Conservation (phyloP, 2,329 filamentous ascomycete species). For the Pestalotiopsis sp. region DNA sequence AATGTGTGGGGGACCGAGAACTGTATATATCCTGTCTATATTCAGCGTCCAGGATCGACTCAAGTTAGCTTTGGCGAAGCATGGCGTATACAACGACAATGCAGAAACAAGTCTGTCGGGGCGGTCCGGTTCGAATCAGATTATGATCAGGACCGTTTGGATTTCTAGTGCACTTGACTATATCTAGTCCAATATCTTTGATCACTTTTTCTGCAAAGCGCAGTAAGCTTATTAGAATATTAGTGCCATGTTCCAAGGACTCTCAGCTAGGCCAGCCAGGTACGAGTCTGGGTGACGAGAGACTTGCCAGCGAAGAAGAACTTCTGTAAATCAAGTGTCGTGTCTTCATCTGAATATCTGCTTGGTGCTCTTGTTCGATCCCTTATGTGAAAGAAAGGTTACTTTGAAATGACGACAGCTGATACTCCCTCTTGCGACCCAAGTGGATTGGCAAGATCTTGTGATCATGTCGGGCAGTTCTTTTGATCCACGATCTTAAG, state of each 20-base stretch:
- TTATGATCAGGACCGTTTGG: background rate
- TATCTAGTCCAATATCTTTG: background rate
- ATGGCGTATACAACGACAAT: background rate
- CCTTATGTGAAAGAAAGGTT: no score
- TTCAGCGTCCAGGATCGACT: background rate
- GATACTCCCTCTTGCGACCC: no score
- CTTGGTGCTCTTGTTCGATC: no score
- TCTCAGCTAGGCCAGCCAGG: background rate
- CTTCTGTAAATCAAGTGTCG: no score
- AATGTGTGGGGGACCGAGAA: background rate
- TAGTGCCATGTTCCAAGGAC: background rate
- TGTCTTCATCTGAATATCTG: no score
- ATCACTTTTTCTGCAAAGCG: background rate
- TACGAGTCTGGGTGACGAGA: no score
- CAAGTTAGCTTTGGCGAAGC: background rate
- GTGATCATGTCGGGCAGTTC: no score
- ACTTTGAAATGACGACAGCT: no score
- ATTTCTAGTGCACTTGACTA: background rate
- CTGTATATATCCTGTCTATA: slow-evolving; percentile 8
- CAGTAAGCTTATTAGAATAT: background rate
- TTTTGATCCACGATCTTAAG: no score
- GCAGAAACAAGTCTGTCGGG: background rate
- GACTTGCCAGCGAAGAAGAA: no score
- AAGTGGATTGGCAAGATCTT: no score
- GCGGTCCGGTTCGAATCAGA: background rate